phyloP scores from a whole-genome alignment of 352 stramenopile species.

The Globisporangium acanthophoron region DNA sequence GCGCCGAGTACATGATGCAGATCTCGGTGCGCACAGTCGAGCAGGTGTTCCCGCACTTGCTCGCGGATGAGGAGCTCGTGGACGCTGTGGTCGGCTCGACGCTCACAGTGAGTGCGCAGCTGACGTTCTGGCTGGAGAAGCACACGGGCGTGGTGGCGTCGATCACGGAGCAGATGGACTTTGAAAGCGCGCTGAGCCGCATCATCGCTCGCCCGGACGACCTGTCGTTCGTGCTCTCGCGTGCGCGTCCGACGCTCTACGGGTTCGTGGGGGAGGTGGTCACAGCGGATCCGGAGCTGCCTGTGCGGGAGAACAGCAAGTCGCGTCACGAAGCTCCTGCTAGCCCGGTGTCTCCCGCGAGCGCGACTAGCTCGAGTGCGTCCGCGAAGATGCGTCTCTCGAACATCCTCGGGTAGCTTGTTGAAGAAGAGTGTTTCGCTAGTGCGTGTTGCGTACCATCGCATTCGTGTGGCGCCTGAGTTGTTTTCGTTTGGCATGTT shows the following conservation, averaged over 20 bases:
- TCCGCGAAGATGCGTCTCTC: conserved; percentile 8
- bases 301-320: background rate
- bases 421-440: too few relatives aligned
- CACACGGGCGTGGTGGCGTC: conserved; percentile 6
- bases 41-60: conserved; percentile 10
- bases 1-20: conserved; percentile 12
- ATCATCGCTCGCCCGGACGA: conserved; percentile 18
- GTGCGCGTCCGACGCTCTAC: conserved; percentile 6
- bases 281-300: background rate
- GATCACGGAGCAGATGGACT: conserved; percentile 27
- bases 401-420: conserved; percentile 6
- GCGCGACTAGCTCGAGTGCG: background rate
- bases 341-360: background rate
- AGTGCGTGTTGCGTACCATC: too few relatives aligned
- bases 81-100: conserved; percentile 8
- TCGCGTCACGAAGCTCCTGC: background rate
- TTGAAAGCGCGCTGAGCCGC: conserved; percentile 18
- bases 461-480: too few relatives aligned
- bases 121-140: conserved; percentile 21
- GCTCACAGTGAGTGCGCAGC: conserved; percentile 5
- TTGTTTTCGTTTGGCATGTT: too few relatives aligned
- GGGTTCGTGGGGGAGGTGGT: conserved; percentile 3
- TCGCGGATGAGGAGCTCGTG: background rate
- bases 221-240: conserved; percentile 17
- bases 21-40: conserved; percentile 10